These are phyloP conservation scores for Wickerhamomyces subpelliculosus DNA, from an alignment of 805 yeast genomes.

Conservation along the genomic window DNA sequence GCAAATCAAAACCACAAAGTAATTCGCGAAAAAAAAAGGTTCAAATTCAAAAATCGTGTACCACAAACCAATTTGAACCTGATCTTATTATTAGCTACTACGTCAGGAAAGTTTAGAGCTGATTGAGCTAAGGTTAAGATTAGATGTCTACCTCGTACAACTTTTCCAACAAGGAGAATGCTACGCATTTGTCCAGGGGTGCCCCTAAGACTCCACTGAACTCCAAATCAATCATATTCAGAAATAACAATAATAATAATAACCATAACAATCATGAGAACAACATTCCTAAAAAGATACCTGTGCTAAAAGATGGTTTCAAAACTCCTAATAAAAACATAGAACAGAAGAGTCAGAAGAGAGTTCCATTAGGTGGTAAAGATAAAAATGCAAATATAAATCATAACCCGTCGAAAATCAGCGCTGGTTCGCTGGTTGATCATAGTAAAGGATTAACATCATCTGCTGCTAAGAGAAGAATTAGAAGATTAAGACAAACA, in stretches of 20 bases:
- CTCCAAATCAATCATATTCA: slow-evolving; percentile 5
- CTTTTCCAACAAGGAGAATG: slow-evolving; percentile 14
- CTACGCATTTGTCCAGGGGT: not conserved
- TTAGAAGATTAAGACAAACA: slow-evolving; percentile 14
- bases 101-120: no score
- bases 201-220: slow-evolving; percentile 4
- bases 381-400: slow-evolving; percentile 10
- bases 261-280: no score
- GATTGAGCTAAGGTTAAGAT: no score
- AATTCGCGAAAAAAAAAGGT: no score
- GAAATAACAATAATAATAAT: slow-evolving; percentile 1
- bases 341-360: slow-evolving; percentile 3
- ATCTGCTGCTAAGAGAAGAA: slow-evolving; percentile 7
- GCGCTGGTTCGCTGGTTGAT: not conserved
- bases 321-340: slow-evolving; percentile 6
- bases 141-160: slow-evolving; percentile 4
- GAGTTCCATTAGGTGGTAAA: slow-evolving; percentile 23
- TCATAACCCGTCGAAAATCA: not conserved
- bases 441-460: not conserved
- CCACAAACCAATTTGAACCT: no score
- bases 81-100: no score
- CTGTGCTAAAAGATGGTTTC: slow-evolving; percentile 3
- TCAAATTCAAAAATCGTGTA: no score
- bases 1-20: no score
- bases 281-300: not conserved